A percentile compares a stretch with the other conserved stretches of the same genome.
Evolutionary conservation across 108 stramenopile genomes (phyloP).

Genomic region (Nitzschia palea): DNA sequence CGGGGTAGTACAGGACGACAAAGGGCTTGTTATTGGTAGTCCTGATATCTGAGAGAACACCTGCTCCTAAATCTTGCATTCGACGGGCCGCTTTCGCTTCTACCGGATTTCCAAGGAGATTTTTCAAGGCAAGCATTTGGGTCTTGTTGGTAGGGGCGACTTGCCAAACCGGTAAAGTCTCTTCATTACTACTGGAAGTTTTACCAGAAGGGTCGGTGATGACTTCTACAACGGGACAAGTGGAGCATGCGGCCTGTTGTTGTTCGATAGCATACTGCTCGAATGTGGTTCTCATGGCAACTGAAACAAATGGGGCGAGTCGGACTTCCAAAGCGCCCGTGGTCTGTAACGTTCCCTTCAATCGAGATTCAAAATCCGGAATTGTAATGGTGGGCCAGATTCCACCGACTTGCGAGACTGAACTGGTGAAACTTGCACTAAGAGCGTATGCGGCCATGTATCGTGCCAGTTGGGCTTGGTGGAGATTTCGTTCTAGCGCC

Average conservation of each 20-base stretch:
- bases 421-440: conserved; percentile 14
- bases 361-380: conserved; percentile 10
- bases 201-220: neutral
- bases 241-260: conserved; percentile 5
- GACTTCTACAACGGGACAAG: neutral
- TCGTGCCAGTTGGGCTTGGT: neutral
- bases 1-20: conserved; percentile 11
- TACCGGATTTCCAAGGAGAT: neutral
- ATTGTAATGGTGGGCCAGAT: conserved; percentile 13
- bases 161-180: conserved; percentile 17
- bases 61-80: conserved; percentile 17
- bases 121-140: neutral
- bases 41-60: conserved; percentile 3
- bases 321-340: neutral
- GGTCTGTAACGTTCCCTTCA: neutral
- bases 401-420: neutral
- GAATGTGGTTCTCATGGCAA: neutral
- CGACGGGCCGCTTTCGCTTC: neutral
- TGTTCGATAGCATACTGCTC: conserved; percentile 2
- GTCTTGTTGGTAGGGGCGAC: neutral
- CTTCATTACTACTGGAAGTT: neutral
- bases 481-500: conserved; percentile 7
- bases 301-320: neutral
- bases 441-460: conserved; percentile 1
- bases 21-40: neutral